phyloP scores from a whole-genome alignment of 2,329 filamentous ascomycete species.

The Epichloe baconii region DNA sequence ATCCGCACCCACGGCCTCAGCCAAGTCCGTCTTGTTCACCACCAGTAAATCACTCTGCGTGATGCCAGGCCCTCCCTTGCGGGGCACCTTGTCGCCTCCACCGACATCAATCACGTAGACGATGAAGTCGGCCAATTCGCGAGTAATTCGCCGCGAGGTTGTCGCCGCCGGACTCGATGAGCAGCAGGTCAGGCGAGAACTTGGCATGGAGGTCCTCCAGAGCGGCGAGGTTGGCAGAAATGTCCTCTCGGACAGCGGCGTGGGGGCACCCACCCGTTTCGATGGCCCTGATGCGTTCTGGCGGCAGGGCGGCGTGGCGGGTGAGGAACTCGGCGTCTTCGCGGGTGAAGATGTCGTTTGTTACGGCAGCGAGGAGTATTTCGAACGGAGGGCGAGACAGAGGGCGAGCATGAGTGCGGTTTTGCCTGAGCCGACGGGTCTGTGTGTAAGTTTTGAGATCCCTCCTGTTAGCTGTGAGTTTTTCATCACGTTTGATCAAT shows the following conservation, averaged over 20 bases:
- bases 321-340: constrained; percentile 98
- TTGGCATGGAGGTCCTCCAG: constrained; percentile 76
- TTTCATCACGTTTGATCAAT: too few species aligned
- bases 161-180: constrained; percentile 93
- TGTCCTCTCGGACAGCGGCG: constrained; percentile 94
- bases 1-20: constrained; percentile 81
- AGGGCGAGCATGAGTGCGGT: constrained; percentile 93
- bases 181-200: constrained; percentile 68
- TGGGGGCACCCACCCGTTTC: constrained; percentile 96
- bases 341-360: constrained; percentile 97
- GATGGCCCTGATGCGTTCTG: constrained; percentile 80
- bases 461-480: too few species aligned
- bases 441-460: constrained; percentile 20
- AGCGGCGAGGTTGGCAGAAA: constrained; percentile 82
- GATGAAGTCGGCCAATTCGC: constrained; percentile 93
- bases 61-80: constrained; percentile 93
- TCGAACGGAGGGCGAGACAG: constrained; percentile 67
- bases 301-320: constrained; percentile 67
- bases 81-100: constrained; percentile 89
- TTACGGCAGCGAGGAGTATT: constrained; percentile 88
- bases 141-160: constrained; percentile 94
- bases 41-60: constrained; percentile 89
- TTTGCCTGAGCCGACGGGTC: constrained; percentile 92
- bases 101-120: constrained; percentile 97
- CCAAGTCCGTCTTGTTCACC: constrained; percentile 95